These are phyloP conservation scores for Pancytospora philotis DNA, from an alignment of 371 early-diverging fungal species.

Conservation along the genomic window DNA sequence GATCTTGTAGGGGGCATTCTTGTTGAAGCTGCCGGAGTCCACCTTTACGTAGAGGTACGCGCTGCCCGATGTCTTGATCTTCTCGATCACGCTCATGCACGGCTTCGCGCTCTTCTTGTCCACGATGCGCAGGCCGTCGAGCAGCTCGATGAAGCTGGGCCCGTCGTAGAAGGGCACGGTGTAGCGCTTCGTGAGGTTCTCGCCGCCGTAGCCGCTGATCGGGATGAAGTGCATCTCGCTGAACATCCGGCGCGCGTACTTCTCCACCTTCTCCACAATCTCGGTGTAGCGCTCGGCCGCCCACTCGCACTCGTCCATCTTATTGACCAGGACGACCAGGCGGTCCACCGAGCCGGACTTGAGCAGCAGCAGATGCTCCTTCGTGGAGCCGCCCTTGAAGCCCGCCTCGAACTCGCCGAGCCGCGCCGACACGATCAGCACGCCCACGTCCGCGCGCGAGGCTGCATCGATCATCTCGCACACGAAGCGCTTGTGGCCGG, in stretches of 20 bases:
- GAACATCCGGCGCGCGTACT: constrained; percentile 39
- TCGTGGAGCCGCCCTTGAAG: constrained; percentile 94
- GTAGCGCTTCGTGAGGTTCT: constrained; percentile 40
- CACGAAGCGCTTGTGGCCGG: constrained; percentile 97
- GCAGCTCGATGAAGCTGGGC: constrained; percentile 50
- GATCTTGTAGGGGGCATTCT: constrained; percentile 29
- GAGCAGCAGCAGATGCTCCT: constrained; percentile 94
- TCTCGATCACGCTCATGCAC: constrained; percentile 45
- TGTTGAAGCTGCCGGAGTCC: constrained; percentile 35
- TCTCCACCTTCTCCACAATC: constrained; percentile 38
- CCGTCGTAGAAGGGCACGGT: constrained; percentile 52
- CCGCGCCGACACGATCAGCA: constrained; percentile 84
- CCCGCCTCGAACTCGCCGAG: constrained; percentile 94
- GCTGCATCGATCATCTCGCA: constrained; percentile 94
- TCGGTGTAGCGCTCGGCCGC: constrained; percentile 47
- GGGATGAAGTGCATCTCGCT: constrained; percentile 50
- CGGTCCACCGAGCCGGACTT: constrained; percentile 47
- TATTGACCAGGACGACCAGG: constrained; percentile 58
- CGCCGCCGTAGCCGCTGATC: constrained; percentile 56
- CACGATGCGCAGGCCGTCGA: constrained; percentile 39
- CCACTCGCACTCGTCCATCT: constrained; percentile 59
- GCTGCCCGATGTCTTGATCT: constrained; percentile 42
- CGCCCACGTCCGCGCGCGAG: constrained; percentile 71
- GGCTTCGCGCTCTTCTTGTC: constrained; percentile 17
- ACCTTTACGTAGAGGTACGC: constrained; percentile 36